Percentiles rank a stretch among this genome's conserved stretches.
Evolutionary conservation across 1,284 basidiomycete species (phyloP).

Genomic region (Microbotryomycetes sp.): DNA sequence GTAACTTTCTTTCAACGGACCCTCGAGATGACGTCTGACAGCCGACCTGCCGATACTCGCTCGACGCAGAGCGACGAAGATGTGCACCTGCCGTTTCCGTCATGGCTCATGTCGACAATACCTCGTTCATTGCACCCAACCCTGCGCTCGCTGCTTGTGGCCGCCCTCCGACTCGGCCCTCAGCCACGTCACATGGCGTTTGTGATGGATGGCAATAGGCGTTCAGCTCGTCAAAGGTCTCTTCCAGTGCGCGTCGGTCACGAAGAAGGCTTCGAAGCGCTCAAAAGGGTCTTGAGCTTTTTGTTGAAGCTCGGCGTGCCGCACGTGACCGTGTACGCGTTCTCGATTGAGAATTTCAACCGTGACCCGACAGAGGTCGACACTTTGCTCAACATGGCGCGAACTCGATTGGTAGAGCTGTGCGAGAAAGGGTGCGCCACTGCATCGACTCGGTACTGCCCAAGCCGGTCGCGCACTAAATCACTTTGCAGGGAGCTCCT

Average conservation of each 20-base stretch:
- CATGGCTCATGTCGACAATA: slow-evolving; percentile 9
- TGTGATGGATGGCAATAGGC: slow-evolving; percentile 95
- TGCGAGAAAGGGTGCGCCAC: slow-evolving; percentile 66
- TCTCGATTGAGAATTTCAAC: slow-evolving; percentile 96
- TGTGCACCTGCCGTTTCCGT: not conserved
- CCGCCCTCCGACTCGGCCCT: slow-evolving; percentile 54
- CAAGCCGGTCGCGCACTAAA: not conserved
- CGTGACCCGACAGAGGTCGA: slow-evolving; percentile 80
- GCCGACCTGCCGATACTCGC: too few species aligned
- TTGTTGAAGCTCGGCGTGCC: slow-evolving; percentile 68
- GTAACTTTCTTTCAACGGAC: not conserved
- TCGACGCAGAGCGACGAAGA: too few species aligned
- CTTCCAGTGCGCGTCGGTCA: slow-evolving; percentile 71
- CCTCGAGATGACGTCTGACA: not conserved
- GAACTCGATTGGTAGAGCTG: slow-evolving; percentile 74
- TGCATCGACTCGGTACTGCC: not conserved
- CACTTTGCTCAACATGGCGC: slow-evolving; percentile 76
- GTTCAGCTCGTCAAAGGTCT: slow-evolving; percentile 71
- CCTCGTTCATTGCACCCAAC: slow-evolving; percentile 12
- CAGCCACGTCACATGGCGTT: slow-evolving; percentile 88
- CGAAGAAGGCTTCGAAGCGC: slow-evolving; percentile 71
- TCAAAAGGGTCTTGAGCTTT: slow-evolving; percentile 63
- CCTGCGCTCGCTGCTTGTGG: slow-evolving; percentile 30
- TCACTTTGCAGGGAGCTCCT: slow-evolving; percentile 59
- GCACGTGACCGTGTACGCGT: slow-evolving; percentile 89